phyloP scores from a whole-genome alignment of 768 basidiomycete genomes.

The Boletus rubropictus region DNA sequence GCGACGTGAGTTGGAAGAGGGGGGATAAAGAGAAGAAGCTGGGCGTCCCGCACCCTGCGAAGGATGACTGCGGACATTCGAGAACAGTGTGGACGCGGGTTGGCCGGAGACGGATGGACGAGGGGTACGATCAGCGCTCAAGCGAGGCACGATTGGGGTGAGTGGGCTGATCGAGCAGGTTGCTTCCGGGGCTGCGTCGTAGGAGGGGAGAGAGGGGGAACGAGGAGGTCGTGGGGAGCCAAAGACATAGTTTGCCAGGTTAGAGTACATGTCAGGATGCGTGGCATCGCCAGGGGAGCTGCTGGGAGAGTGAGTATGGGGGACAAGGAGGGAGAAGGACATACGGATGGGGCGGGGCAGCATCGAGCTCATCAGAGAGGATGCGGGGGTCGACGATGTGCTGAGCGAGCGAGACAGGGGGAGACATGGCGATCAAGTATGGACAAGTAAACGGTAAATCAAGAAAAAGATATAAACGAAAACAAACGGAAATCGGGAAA shows the following conservation, averaged over 20 bases:
- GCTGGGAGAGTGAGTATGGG: background rate
- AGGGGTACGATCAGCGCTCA: slow-evolving; percentile 38
- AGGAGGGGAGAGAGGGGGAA: slow-evolving; percentile 14
- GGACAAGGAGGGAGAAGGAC: background rate
- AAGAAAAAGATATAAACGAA: background rate
- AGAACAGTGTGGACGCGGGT: background rate
- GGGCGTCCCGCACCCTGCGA: slow-evolving; percentile 27
- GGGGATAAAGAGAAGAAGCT: slow-evolving; percentile 13
- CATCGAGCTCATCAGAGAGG: slow-evolving; percentile 25
- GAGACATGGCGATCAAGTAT: slow-evolving; percentile 19
- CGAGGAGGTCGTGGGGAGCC: slow-evolving; percentile 26
- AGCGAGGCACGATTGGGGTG: slow-evolving; percentile 20
- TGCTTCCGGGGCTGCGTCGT: slow-evolving; percentile 13
- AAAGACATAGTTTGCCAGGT: slow-evolving; percentile 39
- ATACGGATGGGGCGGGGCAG: background rate
- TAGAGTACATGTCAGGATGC: slow-evolving; percentile 31
- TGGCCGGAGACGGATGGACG: slow-evolving; percentile 37
- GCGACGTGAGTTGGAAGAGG: slow-evolving; percentile 15
- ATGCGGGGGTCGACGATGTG: slow-evolving; percentile 28
- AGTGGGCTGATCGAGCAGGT: slow-evolving; percentile 36
- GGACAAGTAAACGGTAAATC: slow-evolving; percentile 2
- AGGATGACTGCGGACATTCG: slow-evolving; percentile 31
- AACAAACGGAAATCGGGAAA: background rate
- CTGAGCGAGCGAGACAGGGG: slow-evolving; percentile 14
- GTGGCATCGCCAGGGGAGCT: background rate